Evolutionary conservation across 164 flowering plant species (phyloP).

Genomic region (Vitis cinerea): DNA sequence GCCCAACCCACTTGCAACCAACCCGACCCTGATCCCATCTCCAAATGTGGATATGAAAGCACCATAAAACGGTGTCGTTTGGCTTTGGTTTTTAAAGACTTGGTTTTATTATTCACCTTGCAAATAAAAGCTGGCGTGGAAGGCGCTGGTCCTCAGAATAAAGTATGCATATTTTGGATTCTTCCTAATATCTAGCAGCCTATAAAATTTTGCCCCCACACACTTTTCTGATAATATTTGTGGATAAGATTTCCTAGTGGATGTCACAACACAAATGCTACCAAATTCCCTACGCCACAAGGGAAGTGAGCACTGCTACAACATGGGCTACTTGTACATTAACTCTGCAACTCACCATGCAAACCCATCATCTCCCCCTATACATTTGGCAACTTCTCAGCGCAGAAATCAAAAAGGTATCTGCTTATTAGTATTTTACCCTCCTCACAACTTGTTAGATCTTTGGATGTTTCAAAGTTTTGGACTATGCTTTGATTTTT

Average conservation of each 20-base stretch:
- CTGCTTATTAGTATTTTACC: too few species aligned
- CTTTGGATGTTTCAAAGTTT: not conserved
- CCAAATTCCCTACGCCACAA: not conserved
- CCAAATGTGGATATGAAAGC: too few species aligned
- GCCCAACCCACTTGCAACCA: too few species aligned
- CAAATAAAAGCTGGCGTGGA: too few species aligned
- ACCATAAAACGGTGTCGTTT: too few species aligned
- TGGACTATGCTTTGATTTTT: not conserved
- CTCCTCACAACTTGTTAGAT: not conserved
- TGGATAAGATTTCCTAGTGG: conserved; percentile 35
- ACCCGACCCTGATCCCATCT: too few species aligned
- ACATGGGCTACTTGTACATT: not conserved
- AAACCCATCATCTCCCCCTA: not conserved
- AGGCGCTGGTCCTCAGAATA: conserved; percentile 1
- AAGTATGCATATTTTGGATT: not conserved
- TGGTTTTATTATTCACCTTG: too few species aligned
- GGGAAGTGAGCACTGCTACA: not conserved
- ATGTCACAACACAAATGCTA: conserved; percentile 17
- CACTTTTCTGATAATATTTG: conserved; percentile 23
- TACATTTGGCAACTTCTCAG: not conserved
- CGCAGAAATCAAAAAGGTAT: too few species aligned
- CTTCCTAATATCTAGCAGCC: not conserved
- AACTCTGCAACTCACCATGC: conserved; percentile 3
- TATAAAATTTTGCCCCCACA: conserved; percentile 6
- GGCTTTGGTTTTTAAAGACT: too few species aligned